Conservation (phyloP, 2,329 filamentous ascomycete species). For the Neopestalotiopsis sp. region DNA sequence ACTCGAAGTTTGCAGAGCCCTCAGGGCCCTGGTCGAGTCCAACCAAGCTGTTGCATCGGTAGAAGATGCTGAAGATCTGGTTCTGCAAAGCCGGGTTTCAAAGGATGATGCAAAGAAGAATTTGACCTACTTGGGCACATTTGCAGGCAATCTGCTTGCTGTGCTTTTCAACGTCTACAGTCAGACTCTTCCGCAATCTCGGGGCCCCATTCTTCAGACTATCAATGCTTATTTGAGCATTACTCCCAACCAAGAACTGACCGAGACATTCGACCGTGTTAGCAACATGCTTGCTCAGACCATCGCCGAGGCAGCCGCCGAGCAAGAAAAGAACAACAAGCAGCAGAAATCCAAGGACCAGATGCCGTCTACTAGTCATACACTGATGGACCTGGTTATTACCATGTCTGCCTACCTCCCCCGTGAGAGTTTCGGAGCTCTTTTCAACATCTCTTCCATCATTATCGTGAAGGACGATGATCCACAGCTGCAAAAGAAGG, state of each 20-base stretch:
- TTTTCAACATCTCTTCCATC: conserved; percentile 86
- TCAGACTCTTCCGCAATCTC: conserved; percentile 89
- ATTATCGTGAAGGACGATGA: conserved; percentile 84
- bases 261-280: conserved; percentile 87
- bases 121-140: conserved; percentile 77
- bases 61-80: conserved; percentile 72
- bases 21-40: conserved; percentile 89
- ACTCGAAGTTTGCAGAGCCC: conserved; percentile 82
- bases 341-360: conserved; percentile 63
- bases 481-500: conserved; percentile 96
- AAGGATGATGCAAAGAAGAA: conserved; percentile 80
- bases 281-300: conserved; percentile 81
- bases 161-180: conserved; percentile 99
- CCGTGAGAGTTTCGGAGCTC: conserved; percentile 78
- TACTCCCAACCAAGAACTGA: conserved; percentile 77
- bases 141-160: conserved; percentile 87
- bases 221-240: conserved; percentile 96
- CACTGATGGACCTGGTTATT: conserved; percentile 94
- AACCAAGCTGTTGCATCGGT: conserved; percentile 81
- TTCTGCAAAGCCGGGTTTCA: conserved; percentile 79
- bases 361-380: conserved; percentile 93
- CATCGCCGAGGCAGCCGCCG: conserved; percentile 61
- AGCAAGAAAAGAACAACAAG: conserved; percentile 67
- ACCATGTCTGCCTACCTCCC: conserved; percentile 95
- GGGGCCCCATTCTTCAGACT: conserved; percentile 89